Conservation (phyloP, 78 protist species). For the Planoprotostelium fungivorum region DNA sequence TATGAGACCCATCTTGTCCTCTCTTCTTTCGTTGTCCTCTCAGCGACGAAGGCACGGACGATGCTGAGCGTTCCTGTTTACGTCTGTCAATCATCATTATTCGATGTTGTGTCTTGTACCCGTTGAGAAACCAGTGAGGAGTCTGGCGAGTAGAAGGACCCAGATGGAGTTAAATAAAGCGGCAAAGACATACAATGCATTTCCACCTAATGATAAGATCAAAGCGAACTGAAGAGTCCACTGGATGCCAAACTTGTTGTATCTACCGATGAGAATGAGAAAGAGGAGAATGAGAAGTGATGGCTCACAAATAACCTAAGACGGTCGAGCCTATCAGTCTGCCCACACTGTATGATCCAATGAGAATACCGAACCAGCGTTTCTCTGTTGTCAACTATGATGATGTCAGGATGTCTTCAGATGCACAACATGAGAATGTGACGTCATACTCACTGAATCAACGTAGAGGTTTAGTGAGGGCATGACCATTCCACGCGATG, state of each 20-base stretch:
- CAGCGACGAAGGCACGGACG: slow-evolving; percentile 29
- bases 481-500: background rate
- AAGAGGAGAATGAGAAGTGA: background rate
- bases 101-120: background rate
- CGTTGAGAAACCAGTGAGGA: background rate
- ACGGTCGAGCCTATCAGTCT: background rate
- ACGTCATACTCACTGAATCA: background rate
- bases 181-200: background rate
- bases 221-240: background rate
- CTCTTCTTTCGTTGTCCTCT: slow-evolving; percentile 16
- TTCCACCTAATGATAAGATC: background rate
- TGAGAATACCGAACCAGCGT: background rate
- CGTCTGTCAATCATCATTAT: slow-evolving; percentile 4
- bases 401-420: background rate
- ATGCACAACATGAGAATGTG: too few relatives aligned
- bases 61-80: slow-evolving; percentile 36
- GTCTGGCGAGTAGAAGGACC: background rate
- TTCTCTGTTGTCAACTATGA: background rate
- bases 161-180: background rate
- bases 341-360: background rate
- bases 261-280: background rate
- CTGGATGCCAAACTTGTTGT: background rate
- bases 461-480: background rate
- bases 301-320: background rate
- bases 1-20: slow-evolving; percentile 24